Evolutionary conservation across 1,284 basidiomycete species (phyloP).

Genomic region (Serendipita sp.): DNA sequence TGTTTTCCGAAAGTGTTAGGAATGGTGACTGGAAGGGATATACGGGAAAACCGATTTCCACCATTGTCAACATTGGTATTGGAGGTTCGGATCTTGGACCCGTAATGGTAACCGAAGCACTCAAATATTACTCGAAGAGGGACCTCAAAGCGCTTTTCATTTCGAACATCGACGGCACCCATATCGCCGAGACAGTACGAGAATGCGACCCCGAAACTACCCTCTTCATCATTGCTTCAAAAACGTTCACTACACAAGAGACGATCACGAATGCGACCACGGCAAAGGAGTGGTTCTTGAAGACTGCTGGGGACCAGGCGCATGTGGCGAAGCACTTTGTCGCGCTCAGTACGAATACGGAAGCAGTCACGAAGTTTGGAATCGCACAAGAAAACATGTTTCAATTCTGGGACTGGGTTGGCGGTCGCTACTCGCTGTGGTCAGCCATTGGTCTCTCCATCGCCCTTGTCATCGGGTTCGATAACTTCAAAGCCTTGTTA

Average conservation of each 20-base stretch:
- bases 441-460: conserved; percentile 95
- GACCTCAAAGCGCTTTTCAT: conserved; percentile 84
- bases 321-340: conserved; percentile 99
- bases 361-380: conserved; percentile 89
- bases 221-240: conserved; percentile 93
- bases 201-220: conserved; percentile 84
- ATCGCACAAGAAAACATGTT: conserved; percentile 94
- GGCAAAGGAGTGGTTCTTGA: conserved; percentile 90
- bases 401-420: conserved; percentile 99
- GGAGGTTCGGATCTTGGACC: conserved; percentile 96
- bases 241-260: conserved; percentile 99
- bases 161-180: conserved; percentile 97
- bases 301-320: conserved; percentile 65
- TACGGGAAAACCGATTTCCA: conserved; percentile 87
- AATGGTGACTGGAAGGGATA: conserved; percentile 90
- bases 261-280: conserved; percentile 96
- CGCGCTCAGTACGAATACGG: conserved; percentile 90
- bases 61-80: conserved; percentile 97
- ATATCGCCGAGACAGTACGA: conserved; percentile 80
- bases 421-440: conserved; percentile 96
- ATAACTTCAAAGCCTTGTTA: conserved; percentile 85
- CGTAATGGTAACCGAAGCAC: conserved; percentile 96
- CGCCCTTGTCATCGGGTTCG: conserved; percentile 82
- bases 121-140: conserved; percentile 85
- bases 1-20: conserved; percentile 77